Base-by-base conservation (phyloP, 306 rosid species). In the Cicer pinnatifidum region DNA sequence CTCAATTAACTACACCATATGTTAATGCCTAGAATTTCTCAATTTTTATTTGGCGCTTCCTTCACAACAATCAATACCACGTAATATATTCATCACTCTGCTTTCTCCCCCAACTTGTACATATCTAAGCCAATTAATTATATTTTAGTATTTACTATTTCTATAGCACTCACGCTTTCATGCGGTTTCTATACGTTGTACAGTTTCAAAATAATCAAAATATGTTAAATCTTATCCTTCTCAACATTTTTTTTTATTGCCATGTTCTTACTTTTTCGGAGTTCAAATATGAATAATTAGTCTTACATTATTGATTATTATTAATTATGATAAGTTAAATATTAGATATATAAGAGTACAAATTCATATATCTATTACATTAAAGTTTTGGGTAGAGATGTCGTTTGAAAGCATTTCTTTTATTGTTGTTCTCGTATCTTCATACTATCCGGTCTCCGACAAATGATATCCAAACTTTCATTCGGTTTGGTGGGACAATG, bases 1-100 rank as follows among this genome's bases (percentile, higher is more conserved):
- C 87, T 16, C 91, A 85, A 8, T 82, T 84, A 68, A 71, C 84
- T 7, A 5, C 90, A 6, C 79, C 92, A 6, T 89, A 47, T 10
- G 81, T 91, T 74, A 89, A 85, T 15, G 82, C 81, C 4, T 89
- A 70, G 78, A 43, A 11, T 44, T 5, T 59, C 1, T 38, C 19
- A 37, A 23, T 71, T 6, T 17, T 41, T 7, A 10, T n/a, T 6
- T 28, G 35, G 35, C 3, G 35, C 35, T 28, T 28, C 35, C 23
- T 39, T 39, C 13, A 4, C 7, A 5, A 56, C 35, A 28, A 28
- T 11, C 13, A 57, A 1, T 23, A 57, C 28, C 16, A 23, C 3
- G 5, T 0, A 6, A 11, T 11, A 5, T 1, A 6, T 39, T 56
- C 13, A 11, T 39, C 44, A 63, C 35, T 40, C 8, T 2, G 12